Conservation (phyloP, 225 moss, liverwort and hornwort genomes). For the Pseudoscleropodium purum region DNA sequence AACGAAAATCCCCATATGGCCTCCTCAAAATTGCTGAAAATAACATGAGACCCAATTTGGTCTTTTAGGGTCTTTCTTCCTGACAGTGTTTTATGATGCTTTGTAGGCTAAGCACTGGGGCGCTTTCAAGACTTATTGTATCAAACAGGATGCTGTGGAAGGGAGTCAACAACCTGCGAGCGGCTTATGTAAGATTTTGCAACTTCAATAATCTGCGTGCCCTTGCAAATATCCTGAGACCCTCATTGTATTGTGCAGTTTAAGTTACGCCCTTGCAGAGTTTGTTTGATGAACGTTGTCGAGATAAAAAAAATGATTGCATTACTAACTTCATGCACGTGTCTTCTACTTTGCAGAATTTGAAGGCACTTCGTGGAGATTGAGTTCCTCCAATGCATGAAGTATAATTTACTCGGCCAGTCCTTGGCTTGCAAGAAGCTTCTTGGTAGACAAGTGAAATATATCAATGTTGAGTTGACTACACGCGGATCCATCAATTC, state of each 20-base stretch:
- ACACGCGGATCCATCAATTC: neutral
- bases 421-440: neutral
- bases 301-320: neutral
- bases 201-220: neutral
- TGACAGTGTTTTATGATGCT: neutral
- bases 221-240: neutral
- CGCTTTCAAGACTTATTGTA: constrained; percentile 66
- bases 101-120: constrained; percentile 72
- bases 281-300: neutral
- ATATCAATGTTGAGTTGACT: neutral
- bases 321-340: neutral
- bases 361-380: constrained; percentile 57
- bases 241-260: neutral
- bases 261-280: neutral
- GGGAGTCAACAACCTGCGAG: constrained; percentile 77
- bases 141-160: constrained; percentile 71
- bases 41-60: neutral
- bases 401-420: neutral
- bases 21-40: neutral
- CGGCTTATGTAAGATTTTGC: constrained; percentile 32
- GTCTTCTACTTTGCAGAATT: constrained; percentile 26
- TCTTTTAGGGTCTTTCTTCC: neutral
- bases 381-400: neutral
- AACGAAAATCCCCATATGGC: neutral
- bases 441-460: neutral